Evolutionary conservation across 176 grass and related monocot species (phyloP), one percentile per base, ranked within the genome.

Genomic region (Ensete ventricosum): DNA sequence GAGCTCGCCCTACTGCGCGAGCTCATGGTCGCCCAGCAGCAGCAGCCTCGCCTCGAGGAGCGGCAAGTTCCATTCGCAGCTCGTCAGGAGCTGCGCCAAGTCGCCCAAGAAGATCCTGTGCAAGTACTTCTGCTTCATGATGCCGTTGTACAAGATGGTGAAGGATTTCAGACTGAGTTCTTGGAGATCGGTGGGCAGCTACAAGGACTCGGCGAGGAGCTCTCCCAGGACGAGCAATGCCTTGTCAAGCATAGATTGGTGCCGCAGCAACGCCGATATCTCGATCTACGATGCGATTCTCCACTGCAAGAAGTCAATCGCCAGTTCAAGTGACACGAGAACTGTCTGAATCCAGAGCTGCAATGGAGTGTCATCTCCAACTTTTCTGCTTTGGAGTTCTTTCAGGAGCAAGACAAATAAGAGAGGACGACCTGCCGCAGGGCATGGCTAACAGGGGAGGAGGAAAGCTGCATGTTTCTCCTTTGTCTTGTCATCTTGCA

Each of bases 251-350:
- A 65, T 82, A 2, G 80, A 82, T 67, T 91, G 87, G 88, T 91
- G 83, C 78, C 88, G 91, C 26, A 84, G 90, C 66, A 88, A 93
- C 77, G 88, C 88, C 9, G 90, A 93, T 54, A 90, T 81, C 54
- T 90, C 88, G 43, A 88, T 97, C 73, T 69, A 79, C 64, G 94
- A 97, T 70, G 94, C 94, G 66, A 93, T 97, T 82, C 81, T 97
- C 34, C 86, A 97, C 81, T 97, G 94, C 88, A 97, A 93, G 83
- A 93, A 73, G 17, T 97, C 94, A 48, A 82, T 88, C 55, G 90
- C 91, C 72, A 81, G 87, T 8, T 62, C 34, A 4, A 43, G 34
- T 43, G 34, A 43, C 4, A 5, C 34, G 34, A 43, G 34, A 43
- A 43, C 34, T 6, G 34, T 43, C 34, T 43, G 34, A 43, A 43